These are phyloP conservation scores for Arachnomyces sp. DNA, from an alignment of 2,329 filamentous ascomycete genomes.

Conservation along the genomic window DNA sequence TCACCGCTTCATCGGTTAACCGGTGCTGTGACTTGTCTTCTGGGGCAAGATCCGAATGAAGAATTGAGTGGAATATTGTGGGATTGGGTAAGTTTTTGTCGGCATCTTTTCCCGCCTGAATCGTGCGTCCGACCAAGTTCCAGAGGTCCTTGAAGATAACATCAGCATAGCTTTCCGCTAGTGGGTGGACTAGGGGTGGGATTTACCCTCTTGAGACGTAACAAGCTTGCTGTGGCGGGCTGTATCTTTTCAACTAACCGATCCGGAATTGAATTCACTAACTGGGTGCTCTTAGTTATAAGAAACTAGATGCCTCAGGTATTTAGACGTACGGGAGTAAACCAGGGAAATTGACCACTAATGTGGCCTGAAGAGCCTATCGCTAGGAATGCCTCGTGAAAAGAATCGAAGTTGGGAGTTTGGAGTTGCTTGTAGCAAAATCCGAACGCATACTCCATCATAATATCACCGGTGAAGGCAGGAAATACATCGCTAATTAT, in stretches of 20 bases:
- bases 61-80: constrained; percentile 21
- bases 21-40: constrained; percentile 16
- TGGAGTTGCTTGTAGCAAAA: constrained; percentile 19
- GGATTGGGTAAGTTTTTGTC: constrained; percentile 7
- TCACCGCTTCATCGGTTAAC: constrained; percentile 19
- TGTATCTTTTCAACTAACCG: constrained; percentile 7
- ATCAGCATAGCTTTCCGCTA: constrained; percentile 1
- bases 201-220: constrained; percentile 9
- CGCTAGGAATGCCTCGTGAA: constrained; percentile 19
- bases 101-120: constrained; percentile 9
- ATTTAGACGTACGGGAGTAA: constrained; percentile 8
- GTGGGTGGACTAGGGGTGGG: not conserved
- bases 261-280: constrained; percentile 10
- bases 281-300: constrained; percentile 3
- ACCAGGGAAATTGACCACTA: constrained; percentile 16
- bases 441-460: constrained; percentile 21
- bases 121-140: constrained; percentile 13
- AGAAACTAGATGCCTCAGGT: not conserved
- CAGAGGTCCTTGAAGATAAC: constrained; percentile 11
- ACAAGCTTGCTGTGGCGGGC: constrained; percentile 8
- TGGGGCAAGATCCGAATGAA: constrained; percentile 13
- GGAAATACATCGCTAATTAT: constrained; percentile 14
- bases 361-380: constrained; percentile 15
- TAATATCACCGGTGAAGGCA: constrained; percentile 18
- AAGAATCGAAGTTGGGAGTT: constrained; percentile 14